Base-by-base conservation (phyloP, 2,329 filamentous ascomycete genomes). In the Rutstroemia sp. region DNA sequence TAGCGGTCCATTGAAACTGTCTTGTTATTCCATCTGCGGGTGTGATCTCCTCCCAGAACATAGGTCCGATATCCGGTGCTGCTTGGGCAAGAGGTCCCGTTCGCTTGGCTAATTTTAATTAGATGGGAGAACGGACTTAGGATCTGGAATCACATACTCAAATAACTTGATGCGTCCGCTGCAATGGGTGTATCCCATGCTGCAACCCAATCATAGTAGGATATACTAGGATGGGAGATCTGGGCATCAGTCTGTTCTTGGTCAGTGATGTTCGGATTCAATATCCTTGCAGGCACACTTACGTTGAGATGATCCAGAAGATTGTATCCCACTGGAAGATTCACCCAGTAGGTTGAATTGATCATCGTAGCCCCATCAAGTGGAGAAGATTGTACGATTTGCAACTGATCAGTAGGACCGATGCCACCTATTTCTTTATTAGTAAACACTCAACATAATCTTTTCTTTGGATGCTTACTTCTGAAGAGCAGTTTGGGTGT, bases 1-100 rank as follows among this genome's bases (percentile, higher is more conserved):
- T 78, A 45, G 82, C 78, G 9, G 83, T 87, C 75, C 81, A 87
- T 66, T 87, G 84, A 17, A 87, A 72, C 63, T 85, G 80, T 48
- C 84, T 77, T 8, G 78, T 76, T 55, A 83, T 78, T 25, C 82
- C 82, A 62, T 88, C 84, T 2, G 71, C 69, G 25, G 77, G 77
- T 34, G 68, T 72, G 64, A 85, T 77, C 59, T 82, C 77, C 60
- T 85, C 81, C 76, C 78, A 84, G 67, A 78, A 80, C 69, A 84
- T 74, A 23, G 82, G 78, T 0, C 82, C 81, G 55, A 87, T 84
- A 68, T 86, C 84, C 23, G 84, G 82, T 1, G 82, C 81, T 25
- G 83, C 81, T 67, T 85, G 81, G 1, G 83, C 76, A 14, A 87
- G 75, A 45, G 86, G 82, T 25, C 83, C 83, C 27, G 75, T 76